These are phyloP conservation scores for Russula virescens DNA, from an alignment of 768 basidiomycete genomes.

Conservation along the genomic window DNA sequence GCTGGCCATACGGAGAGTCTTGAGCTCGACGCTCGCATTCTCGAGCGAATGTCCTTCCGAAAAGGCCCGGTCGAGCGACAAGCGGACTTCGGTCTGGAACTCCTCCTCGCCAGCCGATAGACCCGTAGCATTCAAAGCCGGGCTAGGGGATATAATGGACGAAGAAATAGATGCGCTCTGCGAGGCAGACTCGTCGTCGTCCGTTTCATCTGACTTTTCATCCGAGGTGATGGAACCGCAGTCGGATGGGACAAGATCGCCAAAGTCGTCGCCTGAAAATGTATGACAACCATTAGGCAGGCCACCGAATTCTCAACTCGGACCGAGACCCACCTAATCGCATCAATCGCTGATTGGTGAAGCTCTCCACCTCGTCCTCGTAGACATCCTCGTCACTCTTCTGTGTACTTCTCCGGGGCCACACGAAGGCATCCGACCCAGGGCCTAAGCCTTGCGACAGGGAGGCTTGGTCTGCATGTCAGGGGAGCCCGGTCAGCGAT, in stretches of 20 bases:
- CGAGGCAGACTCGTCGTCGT: conserved; percentile 27
- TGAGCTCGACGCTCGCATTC: conserved; percentile 89
- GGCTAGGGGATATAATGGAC: conserved; percentile 41
- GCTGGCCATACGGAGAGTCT: conserved; percentile 94
- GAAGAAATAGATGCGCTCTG: conserved; percentile 42
- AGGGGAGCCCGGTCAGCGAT: not conserved
- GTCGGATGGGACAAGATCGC: conserved; percentile 60
- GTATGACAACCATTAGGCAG: not conserved
- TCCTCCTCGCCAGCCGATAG: conserved; percentile 42
- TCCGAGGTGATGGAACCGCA: conserved; percentile 46
- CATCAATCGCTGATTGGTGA: conserved; percentile 64
- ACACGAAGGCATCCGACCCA: conserved; percentile 72
- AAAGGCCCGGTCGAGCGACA: conserved; percentile 88
- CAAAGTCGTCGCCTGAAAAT: conserved; percentile 50
- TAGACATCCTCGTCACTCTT: conserved; percentile 59
- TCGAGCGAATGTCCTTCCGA: conserved; percentile 87
- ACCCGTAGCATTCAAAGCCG: conserved; percentile 36
- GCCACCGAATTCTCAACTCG: not conserved
- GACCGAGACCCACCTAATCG: conserved; percentile 52
- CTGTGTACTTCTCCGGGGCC: conserved; percentile 50
- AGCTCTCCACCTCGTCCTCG: conserved; percentile 56
- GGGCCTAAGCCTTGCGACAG: conserved; percentile 51
- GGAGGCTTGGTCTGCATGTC: conserved; percentile 43
- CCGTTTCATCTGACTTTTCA: conserved; percentile 39
- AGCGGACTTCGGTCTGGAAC: conserved; percentile 70